Evolutionary conservation across 345 rosid species (phyloP).

Genomic region (Gossypium raimondii): DNA sequence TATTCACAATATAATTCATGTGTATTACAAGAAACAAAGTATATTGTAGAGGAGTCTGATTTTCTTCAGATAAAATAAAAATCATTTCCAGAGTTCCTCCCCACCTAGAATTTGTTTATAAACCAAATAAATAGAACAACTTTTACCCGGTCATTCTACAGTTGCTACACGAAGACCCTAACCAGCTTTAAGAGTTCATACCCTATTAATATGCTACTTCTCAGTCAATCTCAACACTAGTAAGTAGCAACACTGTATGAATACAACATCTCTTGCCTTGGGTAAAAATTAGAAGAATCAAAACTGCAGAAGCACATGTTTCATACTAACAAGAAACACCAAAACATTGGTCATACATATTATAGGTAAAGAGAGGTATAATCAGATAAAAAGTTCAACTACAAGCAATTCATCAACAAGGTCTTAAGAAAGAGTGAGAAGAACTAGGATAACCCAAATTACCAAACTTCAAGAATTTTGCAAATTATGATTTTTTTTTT

Average conservation of each 20-base stretch:
- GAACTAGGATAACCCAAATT: neutral
- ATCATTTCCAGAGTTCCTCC: neutral
- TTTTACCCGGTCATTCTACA: neutral
- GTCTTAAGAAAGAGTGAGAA: neutral
- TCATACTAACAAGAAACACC: neutral
- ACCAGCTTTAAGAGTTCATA: neutral
- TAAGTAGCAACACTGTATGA: neutral
- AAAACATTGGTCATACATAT: neutral
- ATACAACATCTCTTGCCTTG: neutral
- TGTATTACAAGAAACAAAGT: too few species aligned
- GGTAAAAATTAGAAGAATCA: neutral
- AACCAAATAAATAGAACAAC: neutral
- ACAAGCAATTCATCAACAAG: neutral
- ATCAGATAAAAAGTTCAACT: constrained; percentile 1
- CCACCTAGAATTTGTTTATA: neutral
- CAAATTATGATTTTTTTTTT: neutral
- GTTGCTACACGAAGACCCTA: neutral
- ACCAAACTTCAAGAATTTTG: neutral
- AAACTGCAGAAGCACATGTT: neutral
- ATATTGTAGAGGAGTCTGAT: too few species aligned
- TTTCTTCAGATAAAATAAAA: neutral
- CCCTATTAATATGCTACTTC: neutral
- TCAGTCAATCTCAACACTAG: neutral
- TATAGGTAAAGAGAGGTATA: neutral
- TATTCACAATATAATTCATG: neutral